Conservation (phyloP, 257 asterid species). For the Capsicum baccatum region DNA sequence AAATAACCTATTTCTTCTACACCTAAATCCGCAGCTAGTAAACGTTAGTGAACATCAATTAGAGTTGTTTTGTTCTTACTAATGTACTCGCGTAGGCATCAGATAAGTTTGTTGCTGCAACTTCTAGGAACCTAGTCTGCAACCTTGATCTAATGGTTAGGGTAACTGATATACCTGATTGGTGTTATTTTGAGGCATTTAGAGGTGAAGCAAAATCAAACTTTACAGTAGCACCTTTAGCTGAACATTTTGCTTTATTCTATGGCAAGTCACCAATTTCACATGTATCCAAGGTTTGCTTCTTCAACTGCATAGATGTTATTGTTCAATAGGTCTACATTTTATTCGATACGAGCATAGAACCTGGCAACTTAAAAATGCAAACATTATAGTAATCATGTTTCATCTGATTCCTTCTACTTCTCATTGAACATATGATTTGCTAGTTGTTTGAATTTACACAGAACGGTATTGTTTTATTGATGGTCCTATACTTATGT, state of each 20-base stretch:
- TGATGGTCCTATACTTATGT: neutral
- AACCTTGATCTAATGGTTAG: conserved; percentile 90
- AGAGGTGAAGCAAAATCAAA: conserved; percentile 67
- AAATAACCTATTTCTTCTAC: neutral
- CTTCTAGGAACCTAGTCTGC: conserved; percentile 90
- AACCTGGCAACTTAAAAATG: neutral
- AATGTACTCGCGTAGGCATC: conserved; percentile 64
- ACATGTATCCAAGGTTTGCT: conserved; percentile 72
- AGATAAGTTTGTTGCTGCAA: conserved; percentile 81
- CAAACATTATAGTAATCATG: neutral
- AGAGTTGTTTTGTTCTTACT: neutral
- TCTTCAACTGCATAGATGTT: neutral
- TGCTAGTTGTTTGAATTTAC: neutral
- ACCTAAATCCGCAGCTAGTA: neutral
- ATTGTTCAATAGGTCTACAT: neutral
- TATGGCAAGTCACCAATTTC: conserved; percentile 80
- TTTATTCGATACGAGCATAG: neutral
- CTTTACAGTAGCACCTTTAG: conserved; percentile 76
- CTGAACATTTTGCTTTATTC: conserved; percentile 68
- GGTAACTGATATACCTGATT: conserved; percentile 89
- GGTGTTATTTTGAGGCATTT: conserved; percentile 75
- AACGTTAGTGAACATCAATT: neutral
- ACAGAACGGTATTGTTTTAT: neutral
- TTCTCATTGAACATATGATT: neutral
- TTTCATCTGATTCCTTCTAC: neutral